phyloP scores from a whole-genome alignment of 495 filamentous ascomycete species.

The Staphylotrichum tortipilum region DNA sequence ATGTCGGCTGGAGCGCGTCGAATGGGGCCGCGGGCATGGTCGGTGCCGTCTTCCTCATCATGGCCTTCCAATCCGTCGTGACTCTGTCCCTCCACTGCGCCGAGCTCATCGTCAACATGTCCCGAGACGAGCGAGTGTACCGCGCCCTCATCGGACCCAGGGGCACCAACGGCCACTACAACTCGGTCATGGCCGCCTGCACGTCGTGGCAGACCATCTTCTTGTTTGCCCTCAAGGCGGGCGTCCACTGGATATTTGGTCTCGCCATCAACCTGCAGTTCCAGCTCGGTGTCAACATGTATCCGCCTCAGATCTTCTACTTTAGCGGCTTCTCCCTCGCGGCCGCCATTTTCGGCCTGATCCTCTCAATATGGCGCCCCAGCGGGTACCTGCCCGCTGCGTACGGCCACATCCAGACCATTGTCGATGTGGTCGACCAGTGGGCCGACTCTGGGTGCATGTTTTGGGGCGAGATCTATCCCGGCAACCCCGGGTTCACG shows the following conservation, averaged over 20 bases:
- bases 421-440: constrained; percentile 39
- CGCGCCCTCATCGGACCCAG: constrained; percentile 21
- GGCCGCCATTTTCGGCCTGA: constrained; percentile 30
- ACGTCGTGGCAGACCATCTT: constrained; percentile 35
- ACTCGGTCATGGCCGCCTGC: constrained; percentile 29
- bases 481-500: constrained; percentile 14
- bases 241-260: constrained; percentile 42
- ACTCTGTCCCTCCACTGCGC: constrained; percentile 38
- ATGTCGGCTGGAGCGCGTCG: constrained; percentile 20
- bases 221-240: constrained; percentile 36
- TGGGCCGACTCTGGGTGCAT: constrained; percentile 31
- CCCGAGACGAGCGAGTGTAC: constrained; percentile 37
- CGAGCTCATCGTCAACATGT: constrained; percentile 39
- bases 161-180: constrained; percentile 27
- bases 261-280: constrained; percentile 27
- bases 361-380: constrained; percentile 27
- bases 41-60: constrained; percentile 24
- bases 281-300: constrained; percentile 29
- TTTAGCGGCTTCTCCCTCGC: constrained; percentile 24
- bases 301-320: constrained; percentile 30
- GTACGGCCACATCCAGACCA: constrained; percentile 38
- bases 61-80: constrained; percentile 25
- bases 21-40: constrained; percentile 16
- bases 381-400: constrained; percentile 34
- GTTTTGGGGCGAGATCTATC: constrained; percentile 37